Conservation (phyloP, 352 stramenopile genomes). For the Phytophthora brassicae region DNA sequence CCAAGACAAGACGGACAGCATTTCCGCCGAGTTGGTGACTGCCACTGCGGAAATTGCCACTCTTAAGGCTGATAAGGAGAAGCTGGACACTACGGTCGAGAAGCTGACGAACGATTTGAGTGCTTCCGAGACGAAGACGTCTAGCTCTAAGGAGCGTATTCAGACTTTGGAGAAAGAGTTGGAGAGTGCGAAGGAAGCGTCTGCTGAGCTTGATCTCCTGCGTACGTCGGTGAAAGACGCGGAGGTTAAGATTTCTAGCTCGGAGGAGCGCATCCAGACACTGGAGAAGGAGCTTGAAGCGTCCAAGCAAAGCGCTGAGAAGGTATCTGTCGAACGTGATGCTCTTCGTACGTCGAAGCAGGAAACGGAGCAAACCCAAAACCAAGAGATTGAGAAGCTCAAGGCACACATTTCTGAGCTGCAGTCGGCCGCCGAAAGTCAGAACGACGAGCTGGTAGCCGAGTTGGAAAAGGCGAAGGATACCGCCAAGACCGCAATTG, state of each 20-base stretch:
- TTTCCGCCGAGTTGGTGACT: constrained; percentile 33
- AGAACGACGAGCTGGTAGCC: constrained; percentile 25
- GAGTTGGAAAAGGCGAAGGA: constrained; percentile 40
- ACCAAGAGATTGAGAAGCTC: constrained; percentile 37
- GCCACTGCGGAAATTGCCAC: constrained; percentile 13
- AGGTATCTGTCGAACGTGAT: constrained; percentile 5
- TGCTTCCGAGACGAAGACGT: constrained; percentile 13
- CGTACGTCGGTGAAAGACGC: constrained; percentile 24
- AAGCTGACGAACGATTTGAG: constrained; percentile 28
- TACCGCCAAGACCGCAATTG: constrained; percentile 18
- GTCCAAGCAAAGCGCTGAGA: constrained; percentile 15
- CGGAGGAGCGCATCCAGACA: constrained; percentile 23
- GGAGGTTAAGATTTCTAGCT: constrained; percentile 11
- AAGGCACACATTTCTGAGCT: constrained; percentile 32
- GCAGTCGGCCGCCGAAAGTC: constrained; percentile 25
- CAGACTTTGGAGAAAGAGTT: constrained; percentile 38
- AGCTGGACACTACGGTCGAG: constrained; percentile 5
- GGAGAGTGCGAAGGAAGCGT: constrained; percentile 14
- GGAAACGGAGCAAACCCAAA: constrained; percentile 26
- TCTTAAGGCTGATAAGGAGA: background rate
- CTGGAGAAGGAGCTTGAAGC: constrained; percentile 33
- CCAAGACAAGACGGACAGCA: constrained; percentile 30
- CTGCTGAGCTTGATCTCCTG: constrained; percentile 21
- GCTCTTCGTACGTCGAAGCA: constrained; percentile 16
- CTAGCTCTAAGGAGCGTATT: constrained; percentile 17